Evolutionary conservation across 192 early-diverging fungal species (phyloP).

Genomic region (Lobosporangium transversale): DNA sequence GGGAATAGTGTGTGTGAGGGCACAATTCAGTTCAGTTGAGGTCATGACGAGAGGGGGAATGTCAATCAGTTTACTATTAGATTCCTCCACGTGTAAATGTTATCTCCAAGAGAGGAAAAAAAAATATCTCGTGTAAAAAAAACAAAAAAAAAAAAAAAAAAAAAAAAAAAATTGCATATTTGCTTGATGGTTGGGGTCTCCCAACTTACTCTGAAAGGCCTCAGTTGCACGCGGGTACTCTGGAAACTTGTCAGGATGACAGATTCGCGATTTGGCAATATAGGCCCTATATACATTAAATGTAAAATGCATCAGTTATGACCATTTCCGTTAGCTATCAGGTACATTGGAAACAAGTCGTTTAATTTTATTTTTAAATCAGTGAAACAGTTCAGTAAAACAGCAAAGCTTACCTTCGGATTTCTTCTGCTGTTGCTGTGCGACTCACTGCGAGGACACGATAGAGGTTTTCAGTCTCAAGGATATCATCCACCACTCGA

Average conservation of each 20-base stretch:
- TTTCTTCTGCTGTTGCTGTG: conserved; percentile 55
- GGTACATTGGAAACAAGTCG: too few relatives aligned
- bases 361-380: too few relatives aligned
- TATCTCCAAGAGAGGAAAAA: not conserved
- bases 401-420: conserved; percentile 60
- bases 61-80: conserved; percentile 22
- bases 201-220: conserved; percentile 65
- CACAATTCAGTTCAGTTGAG: not conserved
- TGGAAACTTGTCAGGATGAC: conserved; percentile 70
- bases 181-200: not conserved
- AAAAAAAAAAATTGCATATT: conserved; percentile 4
- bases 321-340: too few relatives aligned
- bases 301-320: too few relatives aligned
- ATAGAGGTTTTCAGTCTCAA: conserved; percentile 60
- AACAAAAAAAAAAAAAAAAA: conserved; percentile 1
- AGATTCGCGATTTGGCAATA: conserved; percentile 61
- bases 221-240: conserved; percentile 65
- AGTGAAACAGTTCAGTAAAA: too few relatives aligned
- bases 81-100: conserved; percentile 16
- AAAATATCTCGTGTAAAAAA: conserved; percentile 13
- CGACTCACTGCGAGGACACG: conserved; percentile 57
- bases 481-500: conserved; percentile 61
- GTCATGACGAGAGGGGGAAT: not conserved
- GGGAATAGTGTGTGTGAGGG: not conserved
- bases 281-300: conserved; percentile 27